These are phyloP conservation scores for Bocquillonia castaneifolia DNA, from an alignment of 441 rosid genomes.

Conservation along the genomic window DNA sequence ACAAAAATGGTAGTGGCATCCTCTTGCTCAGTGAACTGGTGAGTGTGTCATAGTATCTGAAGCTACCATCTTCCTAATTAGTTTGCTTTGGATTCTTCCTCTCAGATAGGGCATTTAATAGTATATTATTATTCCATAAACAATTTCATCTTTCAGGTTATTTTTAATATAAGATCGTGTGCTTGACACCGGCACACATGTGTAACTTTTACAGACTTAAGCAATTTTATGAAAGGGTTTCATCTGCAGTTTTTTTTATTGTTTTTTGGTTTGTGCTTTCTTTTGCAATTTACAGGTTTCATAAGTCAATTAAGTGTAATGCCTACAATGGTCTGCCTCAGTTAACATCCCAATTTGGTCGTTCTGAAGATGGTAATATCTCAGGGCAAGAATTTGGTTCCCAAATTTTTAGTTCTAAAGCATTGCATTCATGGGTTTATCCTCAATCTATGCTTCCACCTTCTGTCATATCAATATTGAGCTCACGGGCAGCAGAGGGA, in stretches of 20 bases:
- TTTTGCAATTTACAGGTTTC: conserved; percentile 49
- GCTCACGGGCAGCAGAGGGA: conserved; percentile 49
- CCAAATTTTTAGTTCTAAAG: conserved; percentile 41
- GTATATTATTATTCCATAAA: neutral
- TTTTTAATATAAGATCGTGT: neutral
- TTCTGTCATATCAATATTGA: conserved; percentile 56
- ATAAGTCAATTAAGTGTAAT: conserved; percentile 54
- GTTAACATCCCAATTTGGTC: conserved; percentile 30
- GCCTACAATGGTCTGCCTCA: conserved; percentile 49
- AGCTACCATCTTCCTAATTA: conserved; percentile 10
- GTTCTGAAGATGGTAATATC: conserved; percentile 33
- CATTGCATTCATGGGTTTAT: conserved; percentile 87
- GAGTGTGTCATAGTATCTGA: conserved; percentile 26
- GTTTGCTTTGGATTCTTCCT: neutral
- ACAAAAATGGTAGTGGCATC: conserved; percentile 56
- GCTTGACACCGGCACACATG: neutral
- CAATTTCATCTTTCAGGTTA: neutral
- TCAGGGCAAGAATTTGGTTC: conserved; percentile 35
- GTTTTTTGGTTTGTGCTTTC: conserved; percentile 12
- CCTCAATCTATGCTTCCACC: conserved; percentile 86
- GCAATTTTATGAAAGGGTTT: neutral
- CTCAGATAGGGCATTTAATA: neutral
- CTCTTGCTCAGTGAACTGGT: conserved; percentile 64
- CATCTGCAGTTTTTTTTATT: conserved; percentile 2
- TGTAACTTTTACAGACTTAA: neutral